A percentile compares a stretch with the other conserved stretches of the same genome.
These are phyloP conservation scores for Claviceps maximensis DNA, from an alignment of 2,329 filamentous ascomycete genomes.

Conservation along the genomic window DNA sequence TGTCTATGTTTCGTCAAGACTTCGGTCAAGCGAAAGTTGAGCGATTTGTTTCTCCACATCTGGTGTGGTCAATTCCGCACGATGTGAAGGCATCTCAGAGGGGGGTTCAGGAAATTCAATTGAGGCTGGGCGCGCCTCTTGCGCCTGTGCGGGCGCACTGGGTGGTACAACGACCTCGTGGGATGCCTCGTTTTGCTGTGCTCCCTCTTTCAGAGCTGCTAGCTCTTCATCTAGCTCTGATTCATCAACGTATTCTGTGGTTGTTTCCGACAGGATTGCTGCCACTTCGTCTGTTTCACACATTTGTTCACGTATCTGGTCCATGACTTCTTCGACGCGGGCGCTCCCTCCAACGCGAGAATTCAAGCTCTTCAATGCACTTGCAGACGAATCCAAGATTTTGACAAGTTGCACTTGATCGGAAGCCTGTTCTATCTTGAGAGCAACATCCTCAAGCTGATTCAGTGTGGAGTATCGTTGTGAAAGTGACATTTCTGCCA, in stretches of 20 bases:
- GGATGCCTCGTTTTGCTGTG: constrained; percentile 33
- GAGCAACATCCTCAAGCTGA: constrained; percentile 72
- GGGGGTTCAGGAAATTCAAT: constrained; percentile 34
- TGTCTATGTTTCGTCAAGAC: not conserved
- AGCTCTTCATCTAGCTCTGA: constrained; percentile 79
- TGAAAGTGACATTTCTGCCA: constrained; percentile 60
- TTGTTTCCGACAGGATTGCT: constrained; percentile 56
- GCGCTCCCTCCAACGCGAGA: constrained; percentile 64
- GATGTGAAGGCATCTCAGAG: constrained; percentile 20
- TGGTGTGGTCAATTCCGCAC: constrained; percentile 16
- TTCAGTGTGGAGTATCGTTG: constrained; percentile 59
- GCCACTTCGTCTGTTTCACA: constrained; percentile 69
- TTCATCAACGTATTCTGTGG: constrained; percentile 52
- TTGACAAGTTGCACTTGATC: constrained; percentile 74
- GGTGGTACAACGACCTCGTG: constrained; percentile 32
- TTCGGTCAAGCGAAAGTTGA: constrained; percentile 12
- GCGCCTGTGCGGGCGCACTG: constrained; percentile 30
- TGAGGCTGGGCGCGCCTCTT: constrained; percentile 39
- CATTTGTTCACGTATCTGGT: constrained; percentile 68
- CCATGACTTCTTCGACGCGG: constrained; percentile 62
- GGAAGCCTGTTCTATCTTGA: constrained; percentile 72
- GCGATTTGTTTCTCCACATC: constrained; percentile 26
- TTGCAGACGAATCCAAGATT: constrained; percentile 67
- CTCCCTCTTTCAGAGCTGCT: constrained; percentile 54
- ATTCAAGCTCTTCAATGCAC: constrained; percentile 61